A percentile compares a stretch with the other conserved stretches of the same genome.
phyloP scores from a whole-genome alignment of 1,139 yeast genomes.

The Torulaspora pretoriensis region DNA sequence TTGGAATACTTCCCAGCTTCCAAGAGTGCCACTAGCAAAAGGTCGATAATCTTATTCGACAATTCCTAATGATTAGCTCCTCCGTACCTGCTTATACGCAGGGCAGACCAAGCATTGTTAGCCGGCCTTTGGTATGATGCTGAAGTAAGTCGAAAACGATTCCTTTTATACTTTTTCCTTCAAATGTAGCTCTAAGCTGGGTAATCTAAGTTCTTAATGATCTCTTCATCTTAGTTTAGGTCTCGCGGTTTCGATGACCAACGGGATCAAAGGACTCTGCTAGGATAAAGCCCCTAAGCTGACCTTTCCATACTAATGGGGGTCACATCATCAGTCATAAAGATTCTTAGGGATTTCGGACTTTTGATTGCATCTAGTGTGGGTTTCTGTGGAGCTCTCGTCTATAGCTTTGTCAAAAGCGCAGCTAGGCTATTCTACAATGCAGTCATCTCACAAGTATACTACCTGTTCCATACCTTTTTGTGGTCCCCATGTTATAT shows the following conservation, averaged over 20 bases:
- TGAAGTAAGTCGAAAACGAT: background rate
- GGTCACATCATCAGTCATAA: slow-evolving; percentile 4
- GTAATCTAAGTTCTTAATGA: background rate
- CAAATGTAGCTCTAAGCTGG: background rate
- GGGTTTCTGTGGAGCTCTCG: slow-evolving; percentile 12
- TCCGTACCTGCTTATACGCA: no score
- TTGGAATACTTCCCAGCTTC: background rate
- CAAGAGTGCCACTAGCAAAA: background rate
- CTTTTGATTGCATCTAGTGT: slow-evolving; percentile 11
- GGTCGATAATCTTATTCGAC: slow-evolving; percentile 3
- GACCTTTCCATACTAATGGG: slow-evolving; percentile 4
- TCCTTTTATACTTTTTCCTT: background rate
- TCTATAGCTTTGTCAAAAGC: slow-evolving; percentile 2
- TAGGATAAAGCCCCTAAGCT: background rate
- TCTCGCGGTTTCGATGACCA: background rate
- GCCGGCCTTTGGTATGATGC: background rate
- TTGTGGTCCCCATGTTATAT: slow-evolving; percentile 22
- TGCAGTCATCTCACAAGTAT: slow-evolving; percentile 2
- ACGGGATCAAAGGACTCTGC: background rate
- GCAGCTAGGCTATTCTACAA: slow-evolving; percentile 1
- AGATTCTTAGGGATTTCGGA: slow-evolving; percentile 11
- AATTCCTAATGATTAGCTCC: background rate
- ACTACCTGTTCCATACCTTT: slow-evolving; percentile 7
- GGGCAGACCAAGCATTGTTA: background rate
- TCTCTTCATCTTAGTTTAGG: background rate